phyloP scores from a whole-genome alignment of 1,284 basidiomycete genomes.

The Tilletia caries region DNA sequence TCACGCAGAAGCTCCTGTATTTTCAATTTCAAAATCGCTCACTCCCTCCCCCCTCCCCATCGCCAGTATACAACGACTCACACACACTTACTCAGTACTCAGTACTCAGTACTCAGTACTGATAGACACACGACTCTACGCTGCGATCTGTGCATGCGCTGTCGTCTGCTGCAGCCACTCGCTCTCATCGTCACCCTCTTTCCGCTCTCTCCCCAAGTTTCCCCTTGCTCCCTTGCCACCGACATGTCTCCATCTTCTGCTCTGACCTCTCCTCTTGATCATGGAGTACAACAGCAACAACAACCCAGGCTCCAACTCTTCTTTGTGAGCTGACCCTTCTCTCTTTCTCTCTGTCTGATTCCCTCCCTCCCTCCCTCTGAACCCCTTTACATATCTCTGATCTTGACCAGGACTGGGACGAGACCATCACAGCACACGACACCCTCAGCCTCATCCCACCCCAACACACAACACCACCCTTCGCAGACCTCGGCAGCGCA shows the following conservation, averaged over 20 bases:
- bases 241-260: background rate
- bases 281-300: background rate
- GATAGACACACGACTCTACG: no score
- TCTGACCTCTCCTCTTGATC: background rate
- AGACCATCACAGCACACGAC: constrained; percentile 45
- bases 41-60: no score
- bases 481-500: constrained; percentile 30
- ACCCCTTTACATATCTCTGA: background rate
- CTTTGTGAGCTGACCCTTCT: background rate
- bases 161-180: no score
- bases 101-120: no score
- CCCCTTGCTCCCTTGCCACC: no score
- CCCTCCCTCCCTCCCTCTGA: background rate
- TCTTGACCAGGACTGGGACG: constrained; percentile 46
- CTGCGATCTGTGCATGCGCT: no score
- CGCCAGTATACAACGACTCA: no score
- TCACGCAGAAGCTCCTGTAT: no score
- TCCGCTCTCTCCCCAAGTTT: no score
- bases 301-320: background rate
- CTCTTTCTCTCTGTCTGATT: background rate
- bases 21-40: no score
- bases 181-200: no score
- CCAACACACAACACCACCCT: constrained; percentile 23
- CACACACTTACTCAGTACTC: no score
- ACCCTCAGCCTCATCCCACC: constrained; percentile 45